Conservation (phyloP, 345 rosid species). For the Rhodamnia argentea region DNA sequence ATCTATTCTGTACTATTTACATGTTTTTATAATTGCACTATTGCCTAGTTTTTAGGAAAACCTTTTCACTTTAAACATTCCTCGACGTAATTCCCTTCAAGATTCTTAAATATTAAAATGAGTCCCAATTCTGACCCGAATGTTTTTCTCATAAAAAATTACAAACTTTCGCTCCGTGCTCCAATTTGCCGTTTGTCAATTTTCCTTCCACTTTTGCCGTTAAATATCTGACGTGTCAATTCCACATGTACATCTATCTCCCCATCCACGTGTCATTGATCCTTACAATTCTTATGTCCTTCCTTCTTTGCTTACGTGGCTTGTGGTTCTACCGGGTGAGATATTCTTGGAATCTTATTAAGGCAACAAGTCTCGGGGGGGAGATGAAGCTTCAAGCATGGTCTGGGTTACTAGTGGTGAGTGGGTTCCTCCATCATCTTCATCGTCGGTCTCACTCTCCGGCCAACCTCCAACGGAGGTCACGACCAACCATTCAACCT, state of each 20-base stretch:
- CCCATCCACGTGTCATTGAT: background rate
- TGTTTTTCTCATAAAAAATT: too few species aligned
- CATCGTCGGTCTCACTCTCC: background rate
- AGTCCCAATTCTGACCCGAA: background rate
- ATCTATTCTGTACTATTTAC: accelerated
- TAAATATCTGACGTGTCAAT: background rate
- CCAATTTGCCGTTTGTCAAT: background rate
- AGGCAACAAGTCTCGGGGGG: background rate
- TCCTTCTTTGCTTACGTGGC: background rate
- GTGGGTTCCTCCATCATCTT: background rate
- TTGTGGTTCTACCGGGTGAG: background rate
- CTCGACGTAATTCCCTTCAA: background rate
- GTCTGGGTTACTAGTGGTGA: background rate
- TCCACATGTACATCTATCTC: background rate
- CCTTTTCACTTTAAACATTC: background rate
- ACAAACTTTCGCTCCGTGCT: too few species aligned
- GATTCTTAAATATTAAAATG: accelerated
- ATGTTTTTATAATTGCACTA: background rate
- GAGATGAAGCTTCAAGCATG: background rate
- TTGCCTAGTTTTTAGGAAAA: background rate
- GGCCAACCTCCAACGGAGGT: background rate
- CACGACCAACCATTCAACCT: background rate
- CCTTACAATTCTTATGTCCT: background rate
- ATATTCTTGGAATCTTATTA: background rate
- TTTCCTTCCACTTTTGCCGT: background rate